phyloP scores from a whole-genome alignment of 441 rosid genomes.

The Manihot esculenta region DNA sequence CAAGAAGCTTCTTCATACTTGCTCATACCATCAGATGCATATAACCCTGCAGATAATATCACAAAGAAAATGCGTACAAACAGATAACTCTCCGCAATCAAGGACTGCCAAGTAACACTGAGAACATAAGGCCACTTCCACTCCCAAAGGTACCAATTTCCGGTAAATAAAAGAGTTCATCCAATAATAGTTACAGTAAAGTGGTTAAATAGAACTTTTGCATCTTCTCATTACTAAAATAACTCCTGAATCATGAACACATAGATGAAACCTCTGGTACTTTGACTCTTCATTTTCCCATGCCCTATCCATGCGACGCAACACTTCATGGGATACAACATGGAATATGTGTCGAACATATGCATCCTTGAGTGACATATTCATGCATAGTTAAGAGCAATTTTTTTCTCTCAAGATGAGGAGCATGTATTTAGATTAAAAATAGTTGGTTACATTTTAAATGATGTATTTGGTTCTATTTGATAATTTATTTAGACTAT shows the following conservation, averaged over 20 bases:
- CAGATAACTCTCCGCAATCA: neutral
- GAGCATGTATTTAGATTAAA: too few species aligned
- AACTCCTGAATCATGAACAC: neutral
- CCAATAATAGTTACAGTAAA: neutral
- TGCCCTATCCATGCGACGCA: too few species aligned
- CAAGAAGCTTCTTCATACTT: slow-evolving; percentile 31
- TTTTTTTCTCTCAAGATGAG: too few species aligned
- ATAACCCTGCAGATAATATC: slow-evolving; percentile 30
- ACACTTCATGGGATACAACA: too few species aligned
- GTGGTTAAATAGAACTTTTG: neutral
- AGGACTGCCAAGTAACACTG: neutral
- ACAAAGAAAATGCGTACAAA: neutral
- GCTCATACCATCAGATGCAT: slow-evolving; percentile 28
- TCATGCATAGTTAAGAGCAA: too few species aligned
- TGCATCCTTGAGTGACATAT: too few species aligned
- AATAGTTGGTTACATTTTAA: too few species aligned
- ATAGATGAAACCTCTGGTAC: too few species aligned
- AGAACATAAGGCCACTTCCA: neutral
- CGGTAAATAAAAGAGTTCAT: neutral
- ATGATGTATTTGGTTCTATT: too few species aligned
- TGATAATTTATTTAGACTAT: too few species aligned
- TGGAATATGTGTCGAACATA: too few species aligned
- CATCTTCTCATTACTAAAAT: neutral
- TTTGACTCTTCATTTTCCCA: too few species aligned
- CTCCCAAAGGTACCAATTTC: neutral